Evolutionary conservation across 805 yeast species (phyloP), one percentile per base, ranked within the genome.

Genomic region (Metschnikowia dekortorum): DNA sequence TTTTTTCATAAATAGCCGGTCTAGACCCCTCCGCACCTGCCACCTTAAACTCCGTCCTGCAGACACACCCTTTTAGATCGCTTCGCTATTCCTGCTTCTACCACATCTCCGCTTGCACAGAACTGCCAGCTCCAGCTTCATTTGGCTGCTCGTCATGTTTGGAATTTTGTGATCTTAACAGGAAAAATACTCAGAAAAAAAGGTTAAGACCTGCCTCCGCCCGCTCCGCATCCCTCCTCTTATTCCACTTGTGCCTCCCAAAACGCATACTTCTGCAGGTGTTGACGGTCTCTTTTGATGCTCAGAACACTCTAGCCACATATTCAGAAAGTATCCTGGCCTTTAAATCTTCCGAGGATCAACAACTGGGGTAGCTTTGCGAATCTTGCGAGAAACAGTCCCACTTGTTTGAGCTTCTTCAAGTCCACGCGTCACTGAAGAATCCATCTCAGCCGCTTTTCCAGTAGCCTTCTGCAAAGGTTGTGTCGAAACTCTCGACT

Each of bases 1-100:
- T 2, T 6, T 9, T 8, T 31, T 39, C 16, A 35, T 10, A 35
- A 44, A 28, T 35, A 44, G 40, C 46, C 33, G 46, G 32, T 44
- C 46, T 44, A 44, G 46, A 28, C 39, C 32, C 40, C n/a, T 36
- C 39, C 46, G 46, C 46, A 34, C 46, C 22, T 35, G 16, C 39
- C n/a, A 30, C 43, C 34, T 39, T 26, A n/a, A 22, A 9, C 31
- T 36, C 40, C 40, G 32, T 44, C 39, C 46, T 44, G 39, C 46
- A 44, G 18, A 31, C 38, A 42, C 38, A 13, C 22, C 14, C 30
- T 32, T 16, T 33, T 26, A 44, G 46, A 44, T 35, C 46, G 28
- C 39, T 44, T 44, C 46, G 33, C 46, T 35, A 18, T 28, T 34
- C 46, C 39, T 44, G 46, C 46, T 29, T 18, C 43, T 16, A 29